These are phyloP conservation scores for Linum usitatissimum DNA, from an alignment of 345 rosid genomes.

Conservation along the genomic window DNA sequence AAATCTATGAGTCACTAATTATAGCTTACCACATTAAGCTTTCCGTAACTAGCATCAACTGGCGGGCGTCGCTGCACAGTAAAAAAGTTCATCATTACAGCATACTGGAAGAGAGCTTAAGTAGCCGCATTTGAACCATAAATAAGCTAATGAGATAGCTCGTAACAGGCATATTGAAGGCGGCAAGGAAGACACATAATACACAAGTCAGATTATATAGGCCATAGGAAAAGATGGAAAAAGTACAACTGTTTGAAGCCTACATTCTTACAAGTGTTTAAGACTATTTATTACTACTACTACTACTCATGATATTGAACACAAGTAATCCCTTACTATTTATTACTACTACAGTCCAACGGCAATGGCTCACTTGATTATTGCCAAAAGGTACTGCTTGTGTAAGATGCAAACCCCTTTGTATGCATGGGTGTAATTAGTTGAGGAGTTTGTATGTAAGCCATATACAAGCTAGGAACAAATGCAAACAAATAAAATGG, in stretches of 20 bases:
- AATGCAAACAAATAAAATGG: not conserved
- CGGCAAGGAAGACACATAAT: not conserved
- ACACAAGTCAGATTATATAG: not conserved
- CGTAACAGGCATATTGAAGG: not conserved
- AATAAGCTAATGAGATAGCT: not conserved
- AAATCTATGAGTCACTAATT: not conserved
- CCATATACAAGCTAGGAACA: not conserved
- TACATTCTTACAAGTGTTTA: not conserved
- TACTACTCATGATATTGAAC: not conserved
- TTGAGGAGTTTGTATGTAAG: not conserved
- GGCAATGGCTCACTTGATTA: no score
- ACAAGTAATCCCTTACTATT: not conserved
- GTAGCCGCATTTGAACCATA: not conserved
- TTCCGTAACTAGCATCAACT: conserved; percentile 43
- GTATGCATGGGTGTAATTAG: not conserved
- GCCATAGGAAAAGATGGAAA: not conserved
- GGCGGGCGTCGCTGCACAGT: conserved; percentile 61
- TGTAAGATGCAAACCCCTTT: no score
- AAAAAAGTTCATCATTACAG: conserved; percentile 1
- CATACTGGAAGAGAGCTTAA: conserved; percentile 1
- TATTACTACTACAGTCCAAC: not conserved
- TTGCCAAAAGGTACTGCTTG: no score
- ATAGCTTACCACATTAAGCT: conserved; percentile 52
- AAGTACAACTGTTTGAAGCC: not conserved
- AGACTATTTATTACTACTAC: no score